Evolutionary conservation across 768 basidiomycete genomes (phyloP), one percentile per base, ranked within the genome.

Genomic region (Suillus subalutaceus): DNA sequence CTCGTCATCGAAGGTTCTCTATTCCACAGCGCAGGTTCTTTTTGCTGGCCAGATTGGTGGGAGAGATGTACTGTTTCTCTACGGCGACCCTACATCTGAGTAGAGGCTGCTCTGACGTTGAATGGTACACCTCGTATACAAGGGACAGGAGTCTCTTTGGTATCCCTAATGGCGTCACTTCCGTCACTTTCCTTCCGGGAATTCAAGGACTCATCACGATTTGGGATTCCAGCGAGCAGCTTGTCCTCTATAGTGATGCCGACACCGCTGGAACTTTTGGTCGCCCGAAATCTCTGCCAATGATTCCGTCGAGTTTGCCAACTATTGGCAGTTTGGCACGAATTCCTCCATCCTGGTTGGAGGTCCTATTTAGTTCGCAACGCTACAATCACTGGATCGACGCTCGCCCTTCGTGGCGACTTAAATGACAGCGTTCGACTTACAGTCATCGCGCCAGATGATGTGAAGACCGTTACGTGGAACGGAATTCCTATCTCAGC

Each of bases 11-110:
- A 80, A 78, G 65, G 72, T 90, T 1, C 75, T 84, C 3, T 94
- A 91, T 75, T 88, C 92, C 6, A 93, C 92, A 1, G 90, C 92
- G 1, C 83, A 86, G 65, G 81, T 95, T 37, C 84, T 93, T 71
- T 92, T 85, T 69, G 86, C 91, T 0, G 86, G 88, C 4, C 75
- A 69, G 32, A 88, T 90, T 40, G 89, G 85, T 41, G 82, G 77
- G 2, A 79, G 87, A 23, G 88, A 90, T 70, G 77, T 91, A 23
- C 79, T 92, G 6, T 85, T 89, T 75, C 77, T 91, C 12, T 84
- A 88, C 66, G 90, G 90, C 3, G 81, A 86, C 66, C 74, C 81
- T 3, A 70, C 73, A 0, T 86, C 90, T 66, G 81, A 82, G 50
- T 88, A 67, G 90, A 90, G 72, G 73, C 78, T 13, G 74, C 84